Percentiles rank a stretch among this genome's conserved stretches.
Evolutionary conservation across 495 filamentous ascomycete genomes (phyloP).

Genomic region (Aspergillus indologenus): DNA sequence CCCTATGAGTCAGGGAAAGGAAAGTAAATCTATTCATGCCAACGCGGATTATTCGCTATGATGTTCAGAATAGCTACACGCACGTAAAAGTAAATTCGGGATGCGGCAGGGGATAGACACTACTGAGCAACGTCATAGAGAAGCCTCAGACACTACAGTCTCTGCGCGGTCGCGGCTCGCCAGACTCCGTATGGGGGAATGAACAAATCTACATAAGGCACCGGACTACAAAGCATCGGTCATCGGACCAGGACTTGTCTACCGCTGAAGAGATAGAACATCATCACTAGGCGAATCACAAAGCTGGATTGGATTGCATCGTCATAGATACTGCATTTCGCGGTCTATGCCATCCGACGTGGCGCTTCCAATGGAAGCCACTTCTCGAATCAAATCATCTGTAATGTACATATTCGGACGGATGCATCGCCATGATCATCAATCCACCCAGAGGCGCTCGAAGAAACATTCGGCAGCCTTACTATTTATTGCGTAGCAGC

Average conservation of each 20-base stretch:
- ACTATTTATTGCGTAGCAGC: slow-evolving; percentile 38
- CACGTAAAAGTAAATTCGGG: too few relatives aligned
- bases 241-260: background rate
- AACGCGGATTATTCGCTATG: too few relatives aligned
- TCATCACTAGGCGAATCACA: background rate
- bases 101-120: too few relatives aligned
- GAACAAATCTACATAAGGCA: background rate
- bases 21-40: too few relatives aligned
- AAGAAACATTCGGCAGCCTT: slow-evolving; percentile 30
- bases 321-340: slow-evolving; percentile 32
- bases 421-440: slow-evolving; percentile 32
- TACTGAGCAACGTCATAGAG: too few relatives aligned
- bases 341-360: slow-evolving; percentile 44
- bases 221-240: background rate
- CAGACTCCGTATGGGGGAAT: background rate
- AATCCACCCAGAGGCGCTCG: slow-evolving; percentile 31
- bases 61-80: too few relatives aligned
- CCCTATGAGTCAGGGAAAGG: too few relatives aligned
- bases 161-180: too few relatives aligned
- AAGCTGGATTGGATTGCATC: slow-evolving; percentile 17
- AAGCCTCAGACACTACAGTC: too few relatives aligned
- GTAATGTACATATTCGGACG: slow-evolving; percentile 43
- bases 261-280: background rate
- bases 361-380: slow-evolving; percentile 34
- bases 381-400: slow-evolving; percentile 22